phyloP scores from a whole-genome alignment of 345 rosid species.

The Psidium guajava region DNA sequence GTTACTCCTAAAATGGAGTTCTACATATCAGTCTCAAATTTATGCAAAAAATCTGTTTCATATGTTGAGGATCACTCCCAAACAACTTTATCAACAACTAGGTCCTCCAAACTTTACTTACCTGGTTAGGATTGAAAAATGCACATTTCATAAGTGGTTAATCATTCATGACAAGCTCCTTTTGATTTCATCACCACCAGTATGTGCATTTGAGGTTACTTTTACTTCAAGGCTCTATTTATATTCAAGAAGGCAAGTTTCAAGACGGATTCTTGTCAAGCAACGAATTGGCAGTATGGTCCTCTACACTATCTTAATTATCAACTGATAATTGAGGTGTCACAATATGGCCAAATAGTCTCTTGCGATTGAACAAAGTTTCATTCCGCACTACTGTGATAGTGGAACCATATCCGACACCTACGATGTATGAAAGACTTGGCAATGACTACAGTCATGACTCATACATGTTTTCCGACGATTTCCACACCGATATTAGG shows the following conservation, averaged over 20 bases:
- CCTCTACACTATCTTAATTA: neutral
- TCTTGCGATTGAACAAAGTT: neutral
- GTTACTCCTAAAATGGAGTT: neutral
- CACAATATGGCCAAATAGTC: neutral
- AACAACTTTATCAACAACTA: neutral
- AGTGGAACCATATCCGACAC: neutral
- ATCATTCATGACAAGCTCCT: neutral
- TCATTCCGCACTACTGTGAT: neutral
- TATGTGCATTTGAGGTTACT: neutral
- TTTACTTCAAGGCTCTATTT: neutral
- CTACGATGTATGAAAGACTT: too few species aligned
- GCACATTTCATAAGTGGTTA: neutral
- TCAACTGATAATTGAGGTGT: neutral
- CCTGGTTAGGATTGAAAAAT: neutral
- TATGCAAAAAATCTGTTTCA: neutral
- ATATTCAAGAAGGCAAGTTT: neutral
- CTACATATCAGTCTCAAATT: neutral
- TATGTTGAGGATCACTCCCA: neutral
- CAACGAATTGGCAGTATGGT: neutral
- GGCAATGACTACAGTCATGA: neutral
- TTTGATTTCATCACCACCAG: neutral
- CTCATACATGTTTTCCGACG: neutral
- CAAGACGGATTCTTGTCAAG: neutral
- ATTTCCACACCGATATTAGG: neutral
- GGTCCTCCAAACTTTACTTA: neutral